Evolutionary conservation across 306 rosid genomes (phyloP).

Genomic region (Clitoria ternatea): DNA sequence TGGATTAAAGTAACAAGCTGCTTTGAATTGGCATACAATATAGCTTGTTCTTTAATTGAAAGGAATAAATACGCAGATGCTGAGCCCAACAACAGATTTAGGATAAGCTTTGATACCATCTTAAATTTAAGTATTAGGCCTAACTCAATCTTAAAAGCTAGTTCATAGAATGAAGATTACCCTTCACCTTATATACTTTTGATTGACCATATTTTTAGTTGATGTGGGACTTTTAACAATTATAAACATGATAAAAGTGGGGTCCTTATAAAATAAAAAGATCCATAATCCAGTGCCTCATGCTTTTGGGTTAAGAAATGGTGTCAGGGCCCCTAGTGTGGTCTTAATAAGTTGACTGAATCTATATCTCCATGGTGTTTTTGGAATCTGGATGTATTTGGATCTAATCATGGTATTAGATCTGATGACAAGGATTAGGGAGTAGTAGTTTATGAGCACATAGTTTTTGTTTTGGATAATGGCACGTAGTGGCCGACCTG

Average conservation of each 20-base stretch:
- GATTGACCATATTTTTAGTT: too few species aligned
- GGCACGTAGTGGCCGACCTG: too few species aligned
- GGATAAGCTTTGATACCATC: too few species aligned
- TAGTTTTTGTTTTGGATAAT: too few species aligned
- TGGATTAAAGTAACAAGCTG: conserved; percentile 76
- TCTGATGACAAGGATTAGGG: not conserved
- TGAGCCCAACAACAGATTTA: too few species aligned
- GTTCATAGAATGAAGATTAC: too few species aligned
- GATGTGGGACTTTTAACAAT: not conserved
- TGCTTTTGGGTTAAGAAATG: not conserved
- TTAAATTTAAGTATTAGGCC: too few species aligned
- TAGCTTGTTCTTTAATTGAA: conserved; percentile 84
- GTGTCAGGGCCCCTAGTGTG: not conserved
- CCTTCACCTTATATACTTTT: too few species aligned
- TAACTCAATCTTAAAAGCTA: too few species aligned
- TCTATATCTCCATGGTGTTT: not conserved
- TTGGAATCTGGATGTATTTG: not conserved
- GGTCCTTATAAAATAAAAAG: not conserved
- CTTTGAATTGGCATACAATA: conserved; percentile 92
- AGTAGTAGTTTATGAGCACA: not conserved
- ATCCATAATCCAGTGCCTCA: not conserved
- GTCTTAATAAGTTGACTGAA: not conserved
- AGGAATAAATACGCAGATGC: conserved; percentile 71
- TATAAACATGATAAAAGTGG: not conserved
- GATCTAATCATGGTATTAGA: not conserved